A percentile compares a stretch with the other conserved stretches of the same genome.
These are phyloP conservation scores for Lupinus albus DNA, from an alignment of 306 rosid species.

Conservation along the genomic window DNA sequence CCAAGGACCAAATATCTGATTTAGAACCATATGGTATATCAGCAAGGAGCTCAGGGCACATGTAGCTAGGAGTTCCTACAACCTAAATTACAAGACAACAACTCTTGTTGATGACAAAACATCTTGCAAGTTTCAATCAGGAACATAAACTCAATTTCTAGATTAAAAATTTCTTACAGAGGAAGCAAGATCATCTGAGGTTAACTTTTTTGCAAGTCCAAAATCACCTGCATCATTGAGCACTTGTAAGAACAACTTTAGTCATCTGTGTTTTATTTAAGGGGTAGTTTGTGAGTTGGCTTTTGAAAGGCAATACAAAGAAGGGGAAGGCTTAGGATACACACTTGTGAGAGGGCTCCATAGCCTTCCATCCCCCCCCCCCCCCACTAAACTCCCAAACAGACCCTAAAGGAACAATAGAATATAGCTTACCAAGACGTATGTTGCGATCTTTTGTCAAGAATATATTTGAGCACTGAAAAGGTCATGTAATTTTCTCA, in stretches of 20 bases:
- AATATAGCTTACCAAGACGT: conserved; percentile 73
- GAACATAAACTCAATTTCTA: conserved; percentile 15
- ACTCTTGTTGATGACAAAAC: conserved; percentile 18
- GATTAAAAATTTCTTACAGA: conserved; percentile 63
- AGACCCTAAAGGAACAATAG: conserved; percentile 2
- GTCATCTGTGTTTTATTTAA: neutral
- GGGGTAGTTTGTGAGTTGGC: too few relatives aligned
- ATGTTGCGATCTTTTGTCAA: conserved; percentile 85
- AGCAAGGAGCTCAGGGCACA: conserved; percentile 98
- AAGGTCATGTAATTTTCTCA: conserved; percentile 37
- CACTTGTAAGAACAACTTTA: conserved; percentile 38
- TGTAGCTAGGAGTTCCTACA: conserved; percentile 95
- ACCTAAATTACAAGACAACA: conserved; percentile 56
- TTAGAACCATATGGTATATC: conserved; percentile 95
- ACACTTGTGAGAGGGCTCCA: too few relatives aligned
- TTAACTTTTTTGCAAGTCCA: conserved; percentile 93
- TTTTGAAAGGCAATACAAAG: too few relatives aligned
- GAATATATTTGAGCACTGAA: conserved; percentile 94
- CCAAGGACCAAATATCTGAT: conserved; percentile 97
- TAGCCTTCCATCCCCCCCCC: too few relatives aligned
- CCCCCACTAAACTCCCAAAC: too few relatives aligned
- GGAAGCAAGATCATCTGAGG: conserved; percentile 90
- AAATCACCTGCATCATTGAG: conserved; percentile 74
- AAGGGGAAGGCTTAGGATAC: too few relatives aligned
- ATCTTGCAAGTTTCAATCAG: conserved; percentile 20